A percentile compares a stretch with the other conserved stretches of the same genome.
Evolutionary conservation across 345 rosid genomes (phyloP).

Genomic region (Clausena lansium): DNA sequence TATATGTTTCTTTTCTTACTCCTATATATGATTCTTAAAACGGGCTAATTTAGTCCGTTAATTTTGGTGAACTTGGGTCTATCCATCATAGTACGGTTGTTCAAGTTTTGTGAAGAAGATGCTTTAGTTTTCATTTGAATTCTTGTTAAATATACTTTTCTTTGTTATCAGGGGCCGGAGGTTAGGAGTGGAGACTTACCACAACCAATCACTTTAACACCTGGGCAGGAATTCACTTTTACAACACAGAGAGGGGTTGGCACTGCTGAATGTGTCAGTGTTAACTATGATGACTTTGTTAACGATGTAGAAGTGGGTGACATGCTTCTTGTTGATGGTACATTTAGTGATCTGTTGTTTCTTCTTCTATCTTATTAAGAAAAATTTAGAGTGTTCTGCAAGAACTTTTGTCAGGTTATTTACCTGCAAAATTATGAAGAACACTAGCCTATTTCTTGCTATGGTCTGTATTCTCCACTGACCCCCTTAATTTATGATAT

Average conservation of each 20-base stretch:
- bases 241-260: slow-evolving; percentile 90
- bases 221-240: slow-evolving; percentile 95
- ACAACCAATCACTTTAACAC: slow-evolving; percentile 62
- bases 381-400: neutral
- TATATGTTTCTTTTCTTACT: slow-evolving; percentile 10
- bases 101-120: neutral
- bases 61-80: neutral
- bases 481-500: slow-evolving; percentile 22
- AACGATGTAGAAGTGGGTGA: slow-evolving; percentile 90
- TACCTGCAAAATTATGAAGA: neutral
- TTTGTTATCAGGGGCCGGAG: slow-evolving; percentile 77
- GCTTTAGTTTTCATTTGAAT: slow-evolving; percentile 4
- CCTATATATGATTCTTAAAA: neutral
- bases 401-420: neutral
- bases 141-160: neutral
- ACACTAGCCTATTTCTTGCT: neutral
- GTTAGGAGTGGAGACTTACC: slow-evolving; percentile 99
- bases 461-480: slow-evolving; percentile 2
- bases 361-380: neutral
- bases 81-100: neutral
- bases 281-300: slow-evolving; percentile 95
- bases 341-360: slow-evolving; percentile 12
- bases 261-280: slow-evolving; percentile 82
- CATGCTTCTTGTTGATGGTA: slow-evolving; percentile 99
- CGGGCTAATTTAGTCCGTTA: neutral